A percentile compares a stretch with the other conserved stretches of the same genome.
Evolutionary conservation across 768 basidiomycete genomes (phyloP).

Genomic region (Hygrocybe punicea): DNA sequence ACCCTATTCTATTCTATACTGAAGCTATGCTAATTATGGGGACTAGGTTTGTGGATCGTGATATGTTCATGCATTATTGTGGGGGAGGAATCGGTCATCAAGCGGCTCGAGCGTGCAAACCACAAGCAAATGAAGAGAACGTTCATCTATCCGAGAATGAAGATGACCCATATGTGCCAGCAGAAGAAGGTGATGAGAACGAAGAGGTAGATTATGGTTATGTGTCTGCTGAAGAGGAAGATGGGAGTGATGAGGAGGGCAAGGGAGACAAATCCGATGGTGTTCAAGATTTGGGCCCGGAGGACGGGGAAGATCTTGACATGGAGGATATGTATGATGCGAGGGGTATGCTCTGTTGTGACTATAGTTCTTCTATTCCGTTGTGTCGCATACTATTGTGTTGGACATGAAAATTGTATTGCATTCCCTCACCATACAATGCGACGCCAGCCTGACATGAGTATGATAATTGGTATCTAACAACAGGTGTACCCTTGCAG

Average conservation of each 20-base stretch:
- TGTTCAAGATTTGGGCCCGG: too few relatives aligned
- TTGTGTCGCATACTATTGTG: too few relatives aligned
- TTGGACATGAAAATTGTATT: too few relatives aligned
- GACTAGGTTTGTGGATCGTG: constrained; percentile 38
- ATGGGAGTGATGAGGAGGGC: neutral
- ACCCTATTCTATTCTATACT: neutral
- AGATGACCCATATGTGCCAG: neutral
- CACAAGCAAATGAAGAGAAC: neutral
- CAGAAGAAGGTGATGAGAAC: neutral
- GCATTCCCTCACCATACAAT: too few relatives aligned
- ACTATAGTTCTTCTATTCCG: too few relatives aligned
- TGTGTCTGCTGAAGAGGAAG: constrained; percentile 1
- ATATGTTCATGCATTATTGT: constrained; percentile 37
- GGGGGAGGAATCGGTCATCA: constrained; percentile 32
- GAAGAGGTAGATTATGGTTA: neutral
- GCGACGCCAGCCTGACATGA: too few relatives aligned
- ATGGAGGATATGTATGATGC: too few relatives aligned
- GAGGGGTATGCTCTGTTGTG: too few relatives aligned
- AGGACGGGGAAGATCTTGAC: too few relatives aligned
- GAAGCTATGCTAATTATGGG: neutral
- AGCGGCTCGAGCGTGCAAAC: neutral
- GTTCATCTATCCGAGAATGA: neutral
- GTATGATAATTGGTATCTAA: too few relatives aligned
- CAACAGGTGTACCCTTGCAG: too few relatives aligned
- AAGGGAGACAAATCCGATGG: neutral